Base-by-base conservation (phyloP, 2,329 filamentous ascomycete genomes). In the Cadophora sp. region DNA sequence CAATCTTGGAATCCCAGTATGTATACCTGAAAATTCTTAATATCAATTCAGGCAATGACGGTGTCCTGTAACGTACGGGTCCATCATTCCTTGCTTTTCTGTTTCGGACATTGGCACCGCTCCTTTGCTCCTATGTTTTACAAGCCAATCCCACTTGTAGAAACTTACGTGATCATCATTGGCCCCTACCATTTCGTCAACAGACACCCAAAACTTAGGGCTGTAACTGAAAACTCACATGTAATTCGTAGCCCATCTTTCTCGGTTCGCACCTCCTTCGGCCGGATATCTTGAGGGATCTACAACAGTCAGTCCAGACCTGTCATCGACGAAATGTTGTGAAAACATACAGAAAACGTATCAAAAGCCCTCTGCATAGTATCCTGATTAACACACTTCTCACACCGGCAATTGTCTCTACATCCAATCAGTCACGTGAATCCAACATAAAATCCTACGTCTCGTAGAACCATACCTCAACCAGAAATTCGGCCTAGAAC, bases 361-460 rank as follows among this genome's bases (percentile, higher is more conserved):
- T 93, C 85, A 64, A 91, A 82, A 60, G 86, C 84, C 30, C 90
- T 82, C 78, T 94, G 91, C 77, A 84, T 87, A 4, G 91, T 94
- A 68, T 89, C 85, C 65, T 86, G 85, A 77, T 93, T 89, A 27
- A 91, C 83, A 75, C 91, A 94, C 67, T 81, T 77, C 1, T 78
- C 73, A 75, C 91, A 94, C 66, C 88, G 89, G 74, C 91, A 94
- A 74, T 92, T 91, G 73, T 94, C 91, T 76, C 41, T 56, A 24
- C 6, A 45, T 33, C 18, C 33, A 2, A 55, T 73, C 20, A 72
- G 62, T 66, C 64, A 66, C 51, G 24, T 59, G 59, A 45, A 18
- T 27, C 41, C 14, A n/a, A 18, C 27, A 30, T 30, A 30, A 30
- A 30, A 30, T 30, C 27, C 27, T 41, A 22, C 4, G 9, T 22